Conservation (phyloP, 2,329 filamentous ascomycete genomes). For the Pseudogymnoascus verrucosus region DNA sequence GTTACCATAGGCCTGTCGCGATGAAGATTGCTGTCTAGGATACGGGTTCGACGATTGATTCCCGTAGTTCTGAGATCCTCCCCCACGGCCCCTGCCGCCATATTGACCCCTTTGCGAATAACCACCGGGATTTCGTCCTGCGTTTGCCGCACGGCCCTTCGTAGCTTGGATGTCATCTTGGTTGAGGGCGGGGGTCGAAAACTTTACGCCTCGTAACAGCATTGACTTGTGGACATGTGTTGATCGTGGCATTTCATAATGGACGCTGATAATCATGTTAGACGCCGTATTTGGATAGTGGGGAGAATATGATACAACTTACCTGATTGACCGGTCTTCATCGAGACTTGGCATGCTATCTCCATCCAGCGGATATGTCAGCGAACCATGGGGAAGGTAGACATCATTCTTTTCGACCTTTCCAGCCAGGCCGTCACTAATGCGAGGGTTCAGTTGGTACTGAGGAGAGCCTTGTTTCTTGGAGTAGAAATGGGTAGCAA, state of each 20-base stretch:
- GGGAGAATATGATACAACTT: slow-evolving; percentile 30
- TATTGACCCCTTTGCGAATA: background rate
- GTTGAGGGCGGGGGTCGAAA: slow-evolving; percentile 64
- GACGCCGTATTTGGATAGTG: background rate
- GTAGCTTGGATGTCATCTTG: slow-evolving; percentile 67
- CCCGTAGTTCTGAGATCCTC: slow-evolving; percentile 33
- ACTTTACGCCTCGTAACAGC: slow-evolving; percentile 75
- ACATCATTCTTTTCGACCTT: slow-evolving; percentile 72
- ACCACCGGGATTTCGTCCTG: slow-evolving; percentile 64
- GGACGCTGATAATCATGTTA: slow-evolving; percentile 50
- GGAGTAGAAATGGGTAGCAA: slow-evolving; percentile 80
- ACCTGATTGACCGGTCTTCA: slow-evolving; percentile 80
- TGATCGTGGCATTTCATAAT: slow-evolving; percentile 73
- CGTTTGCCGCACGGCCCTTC: slow-evolving; percentile 54
- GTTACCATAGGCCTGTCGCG: slow-evolving; percentile 12
- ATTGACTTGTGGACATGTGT: slow-evolving; percentile 81
- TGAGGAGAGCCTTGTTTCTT: slow-evolving; percentile 66
- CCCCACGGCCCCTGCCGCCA: slow-evolving; percentile 30
- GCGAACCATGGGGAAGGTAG: slow-evolving; percentile 74
- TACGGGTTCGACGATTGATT: slow-evolving; percentile 36
- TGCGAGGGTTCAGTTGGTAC: slow-evolving; percentile 65
- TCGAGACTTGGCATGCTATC: slow-evolving; percentile 69
- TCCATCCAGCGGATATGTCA: slow-evolving; percentile 69
- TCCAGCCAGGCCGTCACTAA: slow-evolving; percentile 72
- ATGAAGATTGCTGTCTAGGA: background rate